A percentile compares a stretch with the other conserved stretches of the same genome.
Conservation (phyloP, 129 eudicot species). For the Logfia minima region DNA sequence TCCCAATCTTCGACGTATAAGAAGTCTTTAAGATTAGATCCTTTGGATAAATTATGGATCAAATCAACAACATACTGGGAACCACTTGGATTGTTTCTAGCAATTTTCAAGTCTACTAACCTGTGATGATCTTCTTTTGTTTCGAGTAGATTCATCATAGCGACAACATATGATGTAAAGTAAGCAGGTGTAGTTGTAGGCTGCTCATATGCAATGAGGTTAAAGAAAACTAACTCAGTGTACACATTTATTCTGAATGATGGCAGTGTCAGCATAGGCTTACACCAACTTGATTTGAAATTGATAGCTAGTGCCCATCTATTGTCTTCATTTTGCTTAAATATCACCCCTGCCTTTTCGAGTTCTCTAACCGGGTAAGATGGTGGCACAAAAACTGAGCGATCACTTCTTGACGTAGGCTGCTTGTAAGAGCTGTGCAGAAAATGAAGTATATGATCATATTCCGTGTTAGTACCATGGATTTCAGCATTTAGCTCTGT, state of each 20-base stretch:
- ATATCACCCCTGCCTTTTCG: slow-evolving; percentile 3
- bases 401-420: background rate
- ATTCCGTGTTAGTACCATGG: too few relatives aligned
- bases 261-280: background rate
- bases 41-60: too few relatives aligned
- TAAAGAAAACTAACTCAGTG: slow-evolving; percentile 9
- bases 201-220: slow-evolving; percentile 22
- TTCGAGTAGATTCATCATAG: background rate
- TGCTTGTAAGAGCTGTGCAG: background rate
- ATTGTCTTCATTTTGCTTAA: background rate
- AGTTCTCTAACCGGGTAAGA: background rate
- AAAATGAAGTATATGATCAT: slow-evolving; percentile 8
- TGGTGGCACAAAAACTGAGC: background rate
- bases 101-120: background rate
- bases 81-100: too few relatives aligned
- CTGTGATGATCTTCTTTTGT: background rate
- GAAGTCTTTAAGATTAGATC: background rate
- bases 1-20: background rate
- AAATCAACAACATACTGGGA: too few relatives aligned
- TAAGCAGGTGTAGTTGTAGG: background rate
- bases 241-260: background rate
- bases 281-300: background rate
- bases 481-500: background rate
- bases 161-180: slow-evolving; percentile 7
- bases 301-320: background rate